phyloP scores from a whole-genome alignment of 2,329 filamentous ascomycete genomes.

The Botrytis byssoidea region DNA sequence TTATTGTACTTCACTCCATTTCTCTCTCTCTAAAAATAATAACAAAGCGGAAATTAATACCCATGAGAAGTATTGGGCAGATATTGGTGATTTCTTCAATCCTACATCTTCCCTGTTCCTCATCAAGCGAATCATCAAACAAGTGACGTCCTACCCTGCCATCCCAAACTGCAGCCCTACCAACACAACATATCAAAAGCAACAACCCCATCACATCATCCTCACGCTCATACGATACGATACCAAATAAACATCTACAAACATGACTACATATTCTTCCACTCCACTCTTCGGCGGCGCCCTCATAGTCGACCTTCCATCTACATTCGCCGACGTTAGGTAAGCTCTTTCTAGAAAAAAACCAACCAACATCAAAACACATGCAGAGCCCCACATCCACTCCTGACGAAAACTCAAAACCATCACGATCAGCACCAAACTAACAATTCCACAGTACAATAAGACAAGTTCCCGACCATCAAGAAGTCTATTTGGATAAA shows the following conservation, averaged over 20 bases:
- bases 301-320: conserved; percentile 68
- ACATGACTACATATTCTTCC: conserved; percentile 21
- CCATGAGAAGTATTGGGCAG: neutral
- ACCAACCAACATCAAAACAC: conserved; percentile 2
- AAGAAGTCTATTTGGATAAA: conserved; percentile 87
- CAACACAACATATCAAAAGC: conserved; percentile 13
- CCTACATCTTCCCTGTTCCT: conserved; percentile 4
- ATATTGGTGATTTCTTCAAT: neutral
- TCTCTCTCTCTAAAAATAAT: too few relatives aligned
- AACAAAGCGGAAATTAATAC: neutral
- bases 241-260: neutral
- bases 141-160: conserved; percentile 15
- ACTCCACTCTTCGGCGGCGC: conserved; percentile 71
- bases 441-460: conserved; percentile 54
- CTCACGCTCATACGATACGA: neutral
- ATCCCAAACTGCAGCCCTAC: conserved; percentile 14
- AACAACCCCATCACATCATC: neutral
- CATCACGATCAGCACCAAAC: conserved; percentile 24
- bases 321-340: conserved; percentile 69
- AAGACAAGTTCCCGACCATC: conserved; percentile 78
- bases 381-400: conserved; percentile 8
- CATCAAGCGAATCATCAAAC: conserved; percentile 1
- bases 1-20: neutral
- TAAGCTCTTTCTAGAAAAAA: conserved; percentile 41
- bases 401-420: conserved; percentile 11